Evolutionary conservation across 2,329 filamentous ascomycete species (phyloP), one percentile per base, ranked within the genome.

Genomic region (Calonectria pteridis): DNA sequence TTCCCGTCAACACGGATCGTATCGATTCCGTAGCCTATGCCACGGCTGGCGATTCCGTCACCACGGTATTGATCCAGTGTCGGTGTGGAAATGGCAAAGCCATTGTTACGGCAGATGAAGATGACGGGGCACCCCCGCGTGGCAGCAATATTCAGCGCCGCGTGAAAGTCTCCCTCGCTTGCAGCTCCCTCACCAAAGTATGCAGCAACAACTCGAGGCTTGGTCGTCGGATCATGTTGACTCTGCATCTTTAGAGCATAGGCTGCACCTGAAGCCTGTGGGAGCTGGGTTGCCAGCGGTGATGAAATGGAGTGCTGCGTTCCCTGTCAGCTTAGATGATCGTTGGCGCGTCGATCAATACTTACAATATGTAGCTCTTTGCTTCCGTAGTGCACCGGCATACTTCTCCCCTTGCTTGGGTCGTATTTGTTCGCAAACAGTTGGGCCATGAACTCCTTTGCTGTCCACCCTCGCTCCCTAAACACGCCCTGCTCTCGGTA

Each of bases 331-430:
- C 35, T 23, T 10, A 55, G 9, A n/a, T 23, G 6, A 5, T 26
- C 13, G 7, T 28, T 20, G 29, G 62, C 6, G 13, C n/a, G 26
- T 33, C 31, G 10, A 11, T 20, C 26, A 51, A 1, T 26, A 87
- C 91, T 83, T 83, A 96, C 94, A 81, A 98, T 95, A 79, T 98
- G 95, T 71, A 97, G 88, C 76, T 94, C 92, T 71, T 89, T 91
- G 83, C 94, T 95, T 59, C 96, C 96, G 81, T 98, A 99, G 85
- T 99, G 97, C 18, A 98, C 94, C 0, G 97, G 97, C 97, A 99
- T 99, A 81, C 98, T 98, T 75, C 96, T 92, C 1, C 96, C 97
- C 73, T 89, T 90, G 1, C 96, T 96, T 0, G 89, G 84, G 79
- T 99, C 97, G 76, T 95, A 91, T 69, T 88, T 90, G 82, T 98